Conservation (phyloP, 495 filamentous ascomycete species). For the Podospora sp. region DNA sequence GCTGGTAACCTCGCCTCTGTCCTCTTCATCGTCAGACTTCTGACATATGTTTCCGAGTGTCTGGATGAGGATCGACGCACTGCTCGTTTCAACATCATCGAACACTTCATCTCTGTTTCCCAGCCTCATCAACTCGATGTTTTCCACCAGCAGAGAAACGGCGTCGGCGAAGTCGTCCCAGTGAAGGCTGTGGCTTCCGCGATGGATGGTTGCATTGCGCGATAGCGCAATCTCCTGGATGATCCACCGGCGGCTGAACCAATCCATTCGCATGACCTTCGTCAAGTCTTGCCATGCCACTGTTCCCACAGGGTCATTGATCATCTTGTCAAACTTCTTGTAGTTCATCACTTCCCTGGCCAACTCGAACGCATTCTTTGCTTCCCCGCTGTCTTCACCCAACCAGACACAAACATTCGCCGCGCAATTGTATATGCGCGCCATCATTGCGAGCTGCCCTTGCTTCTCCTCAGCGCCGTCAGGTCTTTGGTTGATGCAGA, state of each 20-base stretch:
- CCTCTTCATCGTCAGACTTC: not conserved
- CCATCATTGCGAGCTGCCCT: slow-evolving; percentile 28
- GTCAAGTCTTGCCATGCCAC: too few species aligned
- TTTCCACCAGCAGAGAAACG: slow-evolving; percentile 24
- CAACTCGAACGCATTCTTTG: not conserved
- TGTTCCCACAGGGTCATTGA: too few species aligned
- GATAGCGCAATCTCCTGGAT: slow-evolving; percentile 46
- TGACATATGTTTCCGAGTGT: slow-evolving; percentile 1
- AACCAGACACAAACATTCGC: slow-evolving; percentile 34
- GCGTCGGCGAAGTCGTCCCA: slow-evolving; percentile 41
- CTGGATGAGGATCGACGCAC: not conserved
- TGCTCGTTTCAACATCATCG: slow-evolving; percentile 3
- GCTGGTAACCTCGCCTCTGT: not conserved
- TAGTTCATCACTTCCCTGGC: not conserved
- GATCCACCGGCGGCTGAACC: slow-evolving; percentile 42
- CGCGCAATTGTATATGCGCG: slow-evolving; percentile 31
- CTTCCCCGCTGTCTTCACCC: slow-evolving; percentile 19
- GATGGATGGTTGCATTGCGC: slow-evolving; percentile 32
- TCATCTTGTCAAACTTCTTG: too few species aligned
- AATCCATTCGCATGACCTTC: not conserved
- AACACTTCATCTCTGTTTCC: slow-evolving; percentile 1
- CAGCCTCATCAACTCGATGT: not conserved
- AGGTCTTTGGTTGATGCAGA: slow-evolving; percentile 22
- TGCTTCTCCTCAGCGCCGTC: slow-evolving; percentile 14
- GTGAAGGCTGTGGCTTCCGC: slow-evolving; percentile 28